Evolutionary conservation across 192 early-diverging fungal genomes (phyloP), one percentile per base, ranked within the genome.

Genomic region (Gigaspora rosea): DNA sequence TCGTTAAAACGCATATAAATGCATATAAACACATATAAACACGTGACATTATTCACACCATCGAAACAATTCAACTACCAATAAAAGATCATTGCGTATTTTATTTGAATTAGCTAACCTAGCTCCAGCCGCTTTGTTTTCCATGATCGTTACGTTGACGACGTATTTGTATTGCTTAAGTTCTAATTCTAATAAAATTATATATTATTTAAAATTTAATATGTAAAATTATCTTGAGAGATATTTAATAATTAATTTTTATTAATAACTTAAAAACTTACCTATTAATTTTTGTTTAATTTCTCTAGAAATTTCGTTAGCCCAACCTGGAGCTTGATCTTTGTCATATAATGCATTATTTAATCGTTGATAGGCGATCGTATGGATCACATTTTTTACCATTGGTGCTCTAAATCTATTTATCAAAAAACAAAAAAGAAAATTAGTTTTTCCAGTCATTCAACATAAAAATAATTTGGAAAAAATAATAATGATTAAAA

Each of bases 261-360:
- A 27, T 27, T 27, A 27, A 0, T 27, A 27, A 27, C 27, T 27
- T 27, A 27, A 27, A 2, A 27, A 2, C 3, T 58, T 48, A 73
- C 71, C 71, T 58, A 73, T 4, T 22, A 73, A 73, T 58, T 36
- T 58, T 58, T 73, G 33, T 58, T 73, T 73, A 46, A 73, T 58
- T 58, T 73, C 71, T 13, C 48, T 27, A n/a, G 71, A 32, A 46
- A 73, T 73, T 46, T 73, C 71, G 36, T 18, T 13, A 20, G 71
- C 71, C 71, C 71, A 73, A 54, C 54, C 71, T 12, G 71, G 51
- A 35, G 71, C 54, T 46, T 73, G 71, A 58, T 73, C 54, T 36
- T 73, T 73, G 48, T 73, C 35, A 57, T 57, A 73, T 20, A 73
- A 41, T 2, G 51, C 54, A 41, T 54, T 20, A 22, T 73, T 57